Evolutionary conservation across 139 green algal species (phyloP).

Genomic region (Coccomyxa sp.): DNA sequence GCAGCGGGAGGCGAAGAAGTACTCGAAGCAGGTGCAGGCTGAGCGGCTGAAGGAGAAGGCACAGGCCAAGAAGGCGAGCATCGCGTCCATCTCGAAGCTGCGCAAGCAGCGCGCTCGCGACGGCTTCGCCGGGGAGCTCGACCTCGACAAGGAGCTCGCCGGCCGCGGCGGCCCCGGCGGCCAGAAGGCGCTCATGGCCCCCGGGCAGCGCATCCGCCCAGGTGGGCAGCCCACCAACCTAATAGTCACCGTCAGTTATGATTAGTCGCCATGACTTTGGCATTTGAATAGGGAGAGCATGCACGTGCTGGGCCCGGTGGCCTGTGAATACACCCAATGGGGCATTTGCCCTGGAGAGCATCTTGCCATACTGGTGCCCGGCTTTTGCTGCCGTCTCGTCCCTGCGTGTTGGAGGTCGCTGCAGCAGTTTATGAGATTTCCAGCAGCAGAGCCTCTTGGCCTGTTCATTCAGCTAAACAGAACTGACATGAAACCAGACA

Average conservation of each 20-base stretch:
- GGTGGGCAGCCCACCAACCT: background rate
- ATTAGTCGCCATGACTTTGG: background rate
- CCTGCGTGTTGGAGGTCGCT: no score
- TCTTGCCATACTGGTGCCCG: no score
- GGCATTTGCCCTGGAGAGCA: no score
- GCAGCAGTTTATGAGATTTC: no score
- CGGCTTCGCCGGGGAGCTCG: slow-evolving; percentile 64
- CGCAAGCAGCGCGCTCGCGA: slow-evolving; percentile 56
- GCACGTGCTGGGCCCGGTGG: no score
- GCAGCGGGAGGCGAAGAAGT: slow-evolving; percentile 87
- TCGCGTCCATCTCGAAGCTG: slow-evolving; percentile 77
- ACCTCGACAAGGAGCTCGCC: slow-evolving; percentile 66
- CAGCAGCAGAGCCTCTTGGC: no score
- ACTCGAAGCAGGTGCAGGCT: slow-evolving; percentile 84
- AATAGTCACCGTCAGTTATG: background rate
- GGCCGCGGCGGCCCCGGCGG: background rate
- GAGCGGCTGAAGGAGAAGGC: slow-evolving; percentile 80
- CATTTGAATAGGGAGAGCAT: no score
- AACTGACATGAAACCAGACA: no score
- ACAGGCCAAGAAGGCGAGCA: slow-evolving; percentile 78
- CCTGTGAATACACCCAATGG: no score
- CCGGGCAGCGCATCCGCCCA: slow-evolving; percentile 16
- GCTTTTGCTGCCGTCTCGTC: no score
- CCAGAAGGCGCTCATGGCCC: background rate
- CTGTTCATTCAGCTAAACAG: no score